Base-by-base conservation (phyloP, 2,329 filamentous ascomycete species). In the Metarhizium humberi region DNA sequence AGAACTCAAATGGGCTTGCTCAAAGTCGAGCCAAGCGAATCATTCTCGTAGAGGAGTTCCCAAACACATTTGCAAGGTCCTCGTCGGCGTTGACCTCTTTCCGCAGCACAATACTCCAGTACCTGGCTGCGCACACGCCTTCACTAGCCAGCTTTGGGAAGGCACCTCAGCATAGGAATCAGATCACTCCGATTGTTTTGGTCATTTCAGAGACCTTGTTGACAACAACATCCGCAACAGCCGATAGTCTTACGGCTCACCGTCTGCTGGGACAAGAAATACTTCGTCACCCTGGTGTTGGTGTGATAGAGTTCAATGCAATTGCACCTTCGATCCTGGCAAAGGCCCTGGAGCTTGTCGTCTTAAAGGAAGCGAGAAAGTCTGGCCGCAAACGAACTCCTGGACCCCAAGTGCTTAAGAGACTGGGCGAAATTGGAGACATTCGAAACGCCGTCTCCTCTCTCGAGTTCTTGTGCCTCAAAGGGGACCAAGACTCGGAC, bases 201-300 rank as follows among this genome's bases (percentile, higher is more conserved):
- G 81, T 99, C 56, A 84, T 99, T 52, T 96, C 94, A 0, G 94
- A 99, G 70, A 95, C 90, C 0, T 75, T 95, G 14, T 74, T 96
- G 16, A 92, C 89, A 0, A 94, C 91, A 1, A 91, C 86, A 7
- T 92, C 89, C 3, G 87, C 91, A 2, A 85, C 88, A 10, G 85
- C 90, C 13, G 92, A 97, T 66, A 96, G 89, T 69, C 91, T 97
- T 64, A 99, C 94, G 1, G 90, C 90, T 0, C 90, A 97, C 72
- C 84, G 92, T 29, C 74, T 99, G 18, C 81, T 99, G 3, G 94
- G 95, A 0, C 86, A 91, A 0, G 88, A 94, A 60, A 88, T 99
- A 47, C 78, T 90, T 14, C 84, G 87, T 46, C 91, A 97, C 69
- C 86, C 89, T 0, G 85, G 86, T 14, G 85, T 90, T 2, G 84